Base-by-base conservation (phyloP, 2,329 filamentous ascomycete species). In the Talaromyces sp. region DNA sequence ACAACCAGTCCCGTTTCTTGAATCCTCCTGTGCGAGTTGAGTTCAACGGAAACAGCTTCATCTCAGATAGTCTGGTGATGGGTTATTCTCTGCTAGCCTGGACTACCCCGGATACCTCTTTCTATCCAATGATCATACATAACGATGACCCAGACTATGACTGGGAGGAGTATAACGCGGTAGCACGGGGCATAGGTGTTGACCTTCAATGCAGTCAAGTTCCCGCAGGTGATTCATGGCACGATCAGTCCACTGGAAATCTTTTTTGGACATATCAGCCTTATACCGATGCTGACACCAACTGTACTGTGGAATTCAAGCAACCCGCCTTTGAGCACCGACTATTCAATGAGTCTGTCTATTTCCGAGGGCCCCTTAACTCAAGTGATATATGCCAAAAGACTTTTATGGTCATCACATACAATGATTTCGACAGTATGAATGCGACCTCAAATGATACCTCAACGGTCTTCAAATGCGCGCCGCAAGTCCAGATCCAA, bases 21-120 rank as follows among this genome's bases (percentile, higher is more conserved):
- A 45, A 46, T 17, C 52, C 48, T 3, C 7, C 39, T 6, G 29
- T 55, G 11, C 44, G 48, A 16, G 10, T 36, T 3, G 39, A 45
- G 13, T 48, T 55, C 11, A n/a, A 37, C 9, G 51, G 47, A 20
- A 29, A 17, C 13, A 51, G 50, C 41, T 27, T 54, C 2, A 52
- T 58, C 10, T 32, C 47, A 16, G 55, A 55, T 16, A 54, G 37
- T 14, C 37, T 60, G 24, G 40, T 40, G 13, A 60, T 36, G n/a
- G 49, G 36, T 3, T 46, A 30, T n/a, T 51, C 56, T 17, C 35
- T 57, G 11, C 46, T 56, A 16, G 46, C 57, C 4, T 60, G 57
- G 57, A 60, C 47, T 10, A 54, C 49, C 14, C 17, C 52, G 7
- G 51, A 43, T 13, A 22, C 22, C 20, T 53, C 20, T 5, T 58